Evolutionary conservation across 768 basidiomycete species (phyloP), one percentile per base, ranked within the genome.

Genomic region (Mycena rebaudengoi): DNA sequence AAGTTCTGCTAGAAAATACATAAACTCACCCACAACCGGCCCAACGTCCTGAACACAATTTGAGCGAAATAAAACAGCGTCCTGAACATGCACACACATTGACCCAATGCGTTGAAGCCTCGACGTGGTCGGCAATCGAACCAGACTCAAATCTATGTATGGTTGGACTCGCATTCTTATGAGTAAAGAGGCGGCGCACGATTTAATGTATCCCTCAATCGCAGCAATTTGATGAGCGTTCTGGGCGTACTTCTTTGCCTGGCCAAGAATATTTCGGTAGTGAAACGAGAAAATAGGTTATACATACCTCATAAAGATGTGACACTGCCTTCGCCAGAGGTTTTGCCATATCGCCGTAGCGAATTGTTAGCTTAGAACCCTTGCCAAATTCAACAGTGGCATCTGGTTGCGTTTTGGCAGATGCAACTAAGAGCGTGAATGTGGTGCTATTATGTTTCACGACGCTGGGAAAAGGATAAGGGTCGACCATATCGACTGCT

Each of bases 1-100:
- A n/a, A n/a, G n/a, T n/a, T n/a, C n/a, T n/a, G n/a, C n/a, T n/a
- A n/a, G n/a, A n/a, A n/a, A n/a, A n/a, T n/a, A n/a, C n/a, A n/a
- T n/a, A n/a, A n/a, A n/a, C n/a, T n/a, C n/a, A n/a, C n/a, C n/a
- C 18, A 96, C 94, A 32, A 92, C 90, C 5, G 94, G 94, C 0
- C 93, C 91, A 21, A 92, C 78, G 71, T 96, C 94, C 75, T 91
- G 20, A 94, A 91, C 92, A 91, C 95, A 60, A 86, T 79, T 23
- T 79, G 83, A 0, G 91, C 91, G 0, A 84, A 92, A 29, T 88
- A 81, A 71, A 91, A 88, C n/a, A 78, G 94, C 91, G 13, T 85
- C 88, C 62, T 87, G 81, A 51, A 93, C 87, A 13, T 89, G 91
- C 7, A 93, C 94, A 5, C 86, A 89, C 70, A 85, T 91, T 89